Percentiles rank a stretch among this genome's conserved stretches.
Evolutionary conservation across 257 asterid species (phyloP).

Genomic region (Ballota nigra): DNA sequence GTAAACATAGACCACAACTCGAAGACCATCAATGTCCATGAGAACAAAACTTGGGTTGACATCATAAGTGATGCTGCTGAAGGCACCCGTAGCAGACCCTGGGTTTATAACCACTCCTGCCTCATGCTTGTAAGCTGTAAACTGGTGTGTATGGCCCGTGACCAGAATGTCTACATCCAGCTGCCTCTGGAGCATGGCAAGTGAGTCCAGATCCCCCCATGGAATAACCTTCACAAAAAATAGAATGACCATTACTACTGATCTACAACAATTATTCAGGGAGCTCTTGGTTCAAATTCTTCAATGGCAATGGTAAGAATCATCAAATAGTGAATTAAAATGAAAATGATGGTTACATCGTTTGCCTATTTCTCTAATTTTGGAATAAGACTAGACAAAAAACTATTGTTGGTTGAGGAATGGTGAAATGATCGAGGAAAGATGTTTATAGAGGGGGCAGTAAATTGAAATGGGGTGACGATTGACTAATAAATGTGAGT

Average conservation of each 20-base stretch:
- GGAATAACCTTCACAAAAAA: constrained; percentile 70
- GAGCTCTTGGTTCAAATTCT: too few relatives aligned
- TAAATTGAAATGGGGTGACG: too few relatives aligned
- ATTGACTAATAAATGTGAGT: too few relatives aligned
- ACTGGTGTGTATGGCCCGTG: constrained; percentile 94
- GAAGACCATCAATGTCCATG: constrained; percentile 93
- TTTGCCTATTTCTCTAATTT: too few relatives aligned
- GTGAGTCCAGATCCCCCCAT: constrained; percentile 94
- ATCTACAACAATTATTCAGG: neutral
- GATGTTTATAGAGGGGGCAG: too few relatives aligned
- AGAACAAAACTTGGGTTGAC: constrained; percentile 97
- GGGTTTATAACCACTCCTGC: constrained; percentile 98
- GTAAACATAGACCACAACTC: constrained; percentile 93
- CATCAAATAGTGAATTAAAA: too few relatives aligned
- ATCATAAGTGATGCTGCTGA: constrained; percentile 93
- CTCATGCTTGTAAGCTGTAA: constrained; percentile 95
- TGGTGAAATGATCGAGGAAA: too few relatives aligned
- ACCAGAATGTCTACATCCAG: constrained; percentile 94
- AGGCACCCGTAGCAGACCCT: constrained; percentile 96
- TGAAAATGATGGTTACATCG: too few relatives aligned
- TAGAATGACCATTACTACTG: neutral
- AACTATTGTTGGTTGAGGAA: too few relatives aligned
- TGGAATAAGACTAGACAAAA: too few relatives aligned
- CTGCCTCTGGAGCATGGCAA: constrained; percentile 98
- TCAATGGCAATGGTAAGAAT: too few relatives aligned